Evolutionary conservation across 1,284 basidiomycete genomes (phyloP).

Genomic region (Cryptococcus depauperatus): DNA sequence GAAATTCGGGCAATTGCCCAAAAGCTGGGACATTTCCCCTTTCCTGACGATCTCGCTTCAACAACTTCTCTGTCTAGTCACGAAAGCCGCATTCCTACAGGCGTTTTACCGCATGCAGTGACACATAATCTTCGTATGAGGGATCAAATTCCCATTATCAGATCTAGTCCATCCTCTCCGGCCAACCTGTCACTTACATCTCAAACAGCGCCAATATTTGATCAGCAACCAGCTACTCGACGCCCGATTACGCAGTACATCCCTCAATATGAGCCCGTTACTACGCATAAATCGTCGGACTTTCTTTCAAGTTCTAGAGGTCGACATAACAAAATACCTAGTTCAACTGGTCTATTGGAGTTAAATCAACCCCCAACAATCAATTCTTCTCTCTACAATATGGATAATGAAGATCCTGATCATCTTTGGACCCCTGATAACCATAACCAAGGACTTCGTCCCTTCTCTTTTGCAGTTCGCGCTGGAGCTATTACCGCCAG

Average conservation of each 20-base stretch:
- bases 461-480: slow-evolving; percentile 44
- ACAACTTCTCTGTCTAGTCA: slow-evolving; percentile 20
- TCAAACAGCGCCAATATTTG: slow-evolving; percentile 2
- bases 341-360: background rate
- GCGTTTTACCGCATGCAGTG: slow-evolving; percentile 12
- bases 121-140: slow-evolving; percentile 16
- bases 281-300: background rate
- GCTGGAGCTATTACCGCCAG: slow-evolving; percentile 29
- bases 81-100: slow-evolving; percentile 9
- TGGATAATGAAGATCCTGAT: slow-evolving; percentile 21
- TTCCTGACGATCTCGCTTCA: slow-evolving; percentile 17
- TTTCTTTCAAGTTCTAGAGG: background rate
- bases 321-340: background rate
- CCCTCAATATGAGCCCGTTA: slow-evolving; percentile 24
- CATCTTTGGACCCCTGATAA: slow-evolving; percentile 29
- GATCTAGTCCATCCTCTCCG: slow-evolving; percentile 38
- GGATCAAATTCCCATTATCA: background rate
- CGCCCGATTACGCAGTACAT: slow-evolving; percentile 37
- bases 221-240: slow-evolving; percentile 1
- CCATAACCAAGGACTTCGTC: slow-evolving; percentile 28
- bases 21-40: slow-evolving; percentile 30
- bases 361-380: too few relatives aligned
- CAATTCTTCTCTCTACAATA: background rate
- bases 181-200: slow-evolving; percentile 14
- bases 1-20: slow-evolving; percentile 34